Percentiles rank a stretch among this genome's conserved stretches.
Conservation (phyloP, 192 early-diverging fungal species). For the Coemansia sp. region DNA sequence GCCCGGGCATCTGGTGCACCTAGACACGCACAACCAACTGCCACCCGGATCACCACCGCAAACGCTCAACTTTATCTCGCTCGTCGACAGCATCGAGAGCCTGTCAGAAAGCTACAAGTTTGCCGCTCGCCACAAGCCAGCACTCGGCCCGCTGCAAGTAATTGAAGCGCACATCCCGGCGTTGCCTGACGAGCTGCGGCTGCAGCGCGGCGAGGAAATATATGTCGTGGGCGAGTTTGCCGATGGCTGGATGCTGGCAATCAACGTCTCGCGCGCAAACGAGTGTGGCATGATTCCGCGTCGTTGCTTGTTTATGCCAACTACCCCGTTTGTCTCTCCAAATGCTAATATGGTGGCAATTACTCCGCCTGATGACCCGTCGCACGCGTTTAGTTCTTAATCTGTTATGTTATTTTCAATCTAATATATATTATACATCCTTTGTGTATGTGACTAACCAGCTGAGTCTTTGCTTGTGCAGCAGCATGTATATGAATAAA, state of each 20-base stretch:
- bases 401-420: not conserved
- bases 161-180: constrained; percentile 37
- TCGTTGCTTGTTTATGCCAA: constrained; percentile 48
- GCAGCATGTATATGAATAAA: too few relatives aligned
- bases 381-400: constrained; percentile 2
- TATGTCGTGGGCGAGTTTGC: constrained; percentile 52
- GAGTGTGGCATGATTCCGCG: constrained; percentile 50
- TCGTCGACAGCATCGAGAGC: constrained; percentile 42
- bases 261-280: constrained; percentile 31
- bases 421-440: not conserved
- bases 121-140: constrained; percentile 46
- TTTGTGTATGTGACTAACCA: not conserved
- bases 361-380: constrained; percentile 3
- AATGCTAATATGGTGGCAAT: constrained; percentile 10
- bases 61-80: constrained; percentile 10
- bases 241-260: constrained; percentile 48
- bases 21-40: not conserved
- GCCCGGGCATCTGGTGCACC: not conserved
- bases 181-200: constrained; percentile 36
- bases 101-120: constrained; percentile 50
- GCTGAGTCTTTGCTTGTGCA: too few relatives aligned
- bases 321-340: constrained; percentile 35
- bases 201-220: constrained; percentile 22
- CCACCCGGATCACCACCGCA: constrained; percentile 3
- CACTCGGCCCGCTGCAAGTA: constrained; percentile 31